These are phyloP conservation scores for Pseudotsuga menziesii DNA, from an alignment of 75 land plant genomes.

Conservation along the genomic window DNA sequence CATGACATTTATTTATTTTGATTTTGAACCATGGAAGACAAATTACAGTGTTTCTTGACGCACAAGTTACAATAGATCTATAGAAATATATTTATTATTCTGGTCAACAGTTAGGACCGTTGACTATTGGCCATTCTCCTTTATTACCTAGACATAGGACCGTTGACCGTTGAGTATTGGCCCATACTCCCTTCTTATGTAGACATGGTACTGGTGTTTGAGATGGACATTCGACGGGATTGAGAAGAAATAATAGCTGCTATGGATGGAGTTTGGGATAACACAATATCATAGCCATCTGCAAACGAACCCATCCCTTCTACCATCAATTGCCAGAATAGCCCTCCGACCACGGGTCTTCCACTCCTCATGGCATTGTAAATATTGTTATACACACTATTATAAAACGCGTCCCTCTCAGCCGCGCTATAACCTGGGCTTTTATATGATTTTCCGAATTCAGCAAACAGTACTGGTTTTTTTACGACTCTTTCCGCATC, in stretches of 20 bases:
- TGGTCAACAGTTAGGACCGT: too few species aligned
- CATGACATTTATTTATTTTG: too few species aligned
- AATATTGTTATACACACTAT: constrained; percentile 21
- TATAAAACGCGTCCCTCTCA: constrained; percentile 20
- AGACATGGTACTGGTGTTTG: too few species aligned
- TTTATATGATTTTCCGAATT: constrained; percentile 41
- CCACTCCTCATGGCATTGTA: constrained; percentile 27
- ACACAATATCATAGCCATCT: constrained; percentile 73
- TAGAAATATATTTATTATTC: too few species aligned
- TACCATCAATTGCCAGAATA: constrained; percentile 42
- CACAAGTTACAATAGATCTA: too few species aligned
- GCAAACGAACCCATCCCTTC: constrained; percentile 54
- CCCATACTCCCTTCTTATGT: too few species aligned
- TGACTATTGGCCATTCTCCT: too few species aligned
- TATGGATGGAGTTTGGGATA: constrained; percentile 46
- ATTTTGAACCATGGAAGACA: too few species aligned
- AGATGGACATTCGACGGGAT: constrained; percentile 4
- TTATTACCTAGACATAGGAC: too few species aligned
- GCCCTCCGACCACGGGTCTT: constrained; percentile 22
- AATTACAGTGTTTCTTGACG: too few species aligned
- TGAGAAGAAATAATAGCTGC: constrained; percentile 45
- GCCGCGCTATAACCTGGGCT: neutral
- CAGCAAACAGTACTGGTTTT: constrained; percentile 48
- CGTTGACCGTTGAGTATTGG: too few species aligned
- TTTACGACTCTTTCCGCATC: constrained; percentile 24